Evolutionary conservation across 2,329 filamentous ascomycete genomes (phyloP).

Genomic region (Cladosporium sp.): DNA sequence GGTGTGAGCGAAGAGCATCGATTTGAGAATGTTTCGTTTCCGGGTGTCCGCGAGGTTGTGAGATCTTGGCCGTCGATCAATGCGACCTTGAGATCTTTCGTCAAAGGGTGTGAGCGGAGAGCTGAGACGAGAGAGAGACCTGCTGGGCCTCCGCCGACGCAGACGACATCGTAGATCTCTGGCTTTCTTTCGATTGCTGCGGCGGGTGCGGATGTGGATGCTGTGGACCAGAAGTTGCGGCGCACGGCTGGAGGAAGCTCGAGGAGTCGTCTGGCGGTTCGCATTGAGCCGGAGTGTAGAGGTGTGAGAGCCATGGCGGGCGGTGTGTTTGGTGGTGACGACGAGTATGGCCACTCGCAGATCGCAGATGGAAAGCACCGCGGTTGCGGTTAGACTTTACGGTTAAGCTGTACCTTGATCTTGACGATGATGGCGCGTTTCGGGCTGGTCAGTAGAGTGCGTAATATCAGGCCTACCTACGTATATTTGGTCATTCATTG

Average conservation of each 20-base stretch:
- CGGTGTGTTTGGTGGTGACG: background rate
- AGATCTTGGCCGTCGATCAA: constrained; percentile 90
- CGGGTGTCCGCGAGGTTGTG: constrained; percentile 65
- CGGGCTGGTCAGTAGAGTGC: background rate
- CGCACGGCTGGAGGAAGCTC: constrained; percentile 32
- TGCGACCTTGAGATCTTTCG: constrained; percentile 76
- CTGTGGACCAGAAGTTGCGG: constrained; percentile 28
- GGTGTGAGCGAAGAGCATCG: constrained; percentile 94
- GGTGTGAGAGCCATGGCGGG: constrained; percentile 1
- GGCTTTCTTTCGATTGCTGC: constrained; percentile 38
- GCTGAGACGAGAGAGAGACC: constrained; percentile 65
- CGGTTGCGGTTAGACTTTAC: background rate
- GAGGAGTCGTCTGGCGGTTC: constrained; percentile 25
- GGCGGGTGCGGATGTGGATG: constrained; percentile 15
- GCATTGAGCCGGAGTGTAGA: constrained; percentile 6
- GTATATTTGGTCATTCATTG: background rate
- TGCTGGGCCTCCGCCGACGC: constrained; percentile 84
- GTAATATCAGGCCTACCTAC: background rate
- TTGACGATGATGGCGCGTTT: background rate
- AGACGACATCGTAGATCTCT: constrained; percentile 90
- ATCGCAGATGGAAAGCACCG: background rate
- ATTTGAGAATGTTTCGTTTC: constrained; percentile 79
- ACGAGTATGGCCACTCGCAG: background rate
- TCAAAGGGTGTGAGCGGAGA: constrained; percentile 40
- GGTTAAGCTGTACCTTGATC: background rate